phyloP scores from a whole-genome alignment of 192 early-diverging fungal genomes.

The Pilaira anomala region DNA sequence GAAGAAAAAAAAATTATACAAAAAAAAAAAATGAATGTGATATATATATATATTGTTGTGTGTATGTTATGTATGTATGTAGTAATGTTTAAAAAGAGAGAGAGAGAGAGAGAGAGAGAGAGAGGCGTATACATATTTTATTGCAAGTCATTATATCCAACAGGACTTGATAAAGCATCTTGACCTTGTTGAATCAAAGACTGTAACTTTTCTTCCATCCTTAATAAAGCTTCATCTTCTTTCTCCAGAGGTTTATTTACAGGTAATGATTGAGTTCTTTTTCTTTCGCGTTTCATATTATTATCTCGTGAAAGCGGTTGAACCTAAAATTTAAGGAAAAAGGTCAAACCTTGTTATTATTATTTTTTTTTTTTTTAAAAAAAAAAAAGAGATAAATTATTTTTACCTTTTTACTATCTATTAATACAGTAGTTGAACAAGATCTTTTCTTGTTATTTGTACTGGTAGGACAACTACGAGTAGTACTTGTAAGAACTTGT shows the following conservation, averaged over 20 bases:
- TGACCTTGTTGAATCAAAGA: constrained; percentile 20
- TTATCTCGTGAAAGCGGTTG: constrained; percentile 1
- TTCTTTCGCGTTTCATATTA: neutral
- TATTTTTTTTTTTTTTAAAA: neutral
- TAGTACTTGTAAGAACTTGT: neutral
- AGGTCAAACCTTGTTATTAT: neutral
- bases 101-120: neutral
- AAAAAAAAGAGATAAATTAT: neutral
- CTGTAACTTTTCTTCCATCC: constrained; percentile 17
- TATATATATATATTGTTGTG: neutral
- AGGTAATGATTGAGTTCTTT: constrained; percentile 4
- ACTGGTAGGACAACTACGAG: neutral
- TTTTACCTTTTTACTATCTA: neutral
- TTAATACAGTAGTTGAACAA: neutral
- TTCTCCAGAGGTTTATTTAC: constrained; percentile 8
- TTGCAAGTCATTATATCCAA: neutral
- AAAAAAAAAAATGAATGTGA: neutral
- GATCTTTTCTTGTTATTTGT: constrained; percentile 5
- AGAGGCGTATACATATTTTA: neutral
- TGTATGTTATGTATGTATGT: neutral
- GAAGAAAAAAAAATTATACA: constrained; percentile 13
- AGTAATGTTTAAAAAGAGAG: neutral
- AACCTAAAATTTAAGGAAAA: constrained; percentile 6
- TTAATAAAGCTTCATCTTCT: constrained; percentile 9
- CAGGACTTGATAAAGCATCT: constrained; percentile 16